Evolutionary conservation across 2,329 filamentous ascomycete genomes (phyloP), one percentile per base, ranked within the genome.

Genomic region (Colletotrichum chrysophilum): DNA sequence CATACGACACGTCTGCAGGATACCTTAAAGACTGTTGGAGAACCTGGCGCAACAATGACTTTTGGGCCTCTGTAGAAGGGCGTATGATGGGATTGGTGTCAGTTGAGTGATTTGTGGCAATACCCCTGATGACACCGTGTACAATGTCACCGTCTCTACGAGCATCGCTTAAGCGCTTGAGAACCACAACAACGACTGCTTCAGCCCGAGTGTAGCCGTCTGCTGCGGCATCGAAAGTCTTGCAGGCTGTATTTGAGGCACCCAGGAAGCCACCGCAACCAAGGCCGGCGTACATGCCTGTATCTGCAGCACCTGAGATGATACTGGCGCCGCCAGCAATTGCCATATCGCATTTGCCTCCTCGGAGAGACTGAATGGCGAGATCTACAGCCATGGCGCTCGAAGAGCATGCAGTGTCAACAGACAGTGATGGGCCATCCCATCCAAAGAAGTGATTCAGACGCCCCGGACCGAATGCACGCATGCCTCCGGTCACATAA

Each of bases 341-440:
- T 16, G 55, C 55, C 55, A 58, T 58, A 2, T 58, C 7, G 24
- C 55, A 58, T 16, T 58, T 58, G 26, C 16, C 21, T 16, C 55
- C 55, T 58, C 4, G 21, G 13, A 58, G 55, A 58, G 55, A 24
- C 26, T 58, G 55, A 28, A 58, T 4, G 55, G 55, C 55, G 24
- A 58, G 55, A 28, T 58, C 55, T 1, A 65, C 1, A 65, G 62
- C 62, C 62, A 86, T 84, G 1, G 79, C 76, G 0, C 84, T 84
- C 0, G 85, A 82, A 0, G 83, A 84, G 72, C 85, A 87, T 0
- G 86, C 85, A 4, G 84, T 86, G 62, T 87, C 84, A 16, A 86
- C 70, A 2, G 80, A 80, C n/a, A 85, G 28, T 5, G 80, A 79
- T 0, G 85, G 85, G 0, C 86, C 85, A 1, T 79, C 81, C 83